Evolutionary conservation across 1,139 yeast species (phyloP).

Genomic region (Geotrichum citri-aurantii): DNA sequence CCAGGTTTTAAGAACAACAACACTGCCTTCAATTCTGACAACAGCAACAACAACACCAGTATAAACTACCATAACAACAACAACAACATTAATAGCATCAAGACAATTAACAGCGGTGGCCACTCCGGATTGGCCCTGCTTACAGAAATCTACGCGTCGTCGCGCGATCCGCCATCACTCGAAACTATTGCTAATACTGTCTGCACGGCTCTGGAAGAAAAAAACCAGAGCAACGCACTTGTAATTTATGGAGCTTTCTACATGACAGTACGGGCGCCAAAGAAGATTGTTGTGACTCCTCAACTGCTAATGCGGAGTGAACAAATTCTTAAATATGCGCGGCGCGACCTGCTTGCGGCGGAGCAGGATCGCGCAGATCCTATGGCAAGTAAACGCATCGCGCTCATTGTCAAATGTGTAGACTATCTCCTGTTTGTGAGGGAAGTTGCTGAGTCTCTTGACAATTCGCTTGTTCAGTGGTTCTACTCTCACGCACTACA

Average conservation of each 20-base stretch:
- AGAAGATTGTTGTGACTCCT: background rate
- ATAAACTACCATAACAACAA: background rate
- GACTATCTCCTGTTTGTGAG: constrained; percentile 26
- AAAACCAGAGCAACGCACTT: background rate
- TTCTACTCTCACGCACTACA: constrained; percentile 25
- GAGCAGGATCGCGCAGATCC: constrained; percentile 2
- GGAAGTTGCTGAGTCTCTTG: constrained; percentile 24
- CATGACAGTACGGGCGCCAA: constrained; percentile 2
- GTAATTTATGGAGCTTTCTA: constrained; percentile 13
- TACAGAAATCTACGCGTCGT: constrained; percentile 6
- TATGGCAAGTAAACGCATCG: constrained; percentile 7
- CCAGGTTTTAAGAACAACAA: background rate
- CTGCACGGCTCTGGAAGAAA: background rate
- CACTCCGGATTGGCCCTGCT: constrained; percentile 3
- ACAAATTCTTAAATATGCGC: constrained; percentile 6
- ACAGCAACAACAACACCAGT: background rate
- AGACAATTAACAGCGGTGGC: background rate
- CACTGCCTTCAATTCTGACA: too few species aligned
- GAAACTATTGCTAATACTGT: background rate
- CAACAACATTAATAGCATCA: background rate
- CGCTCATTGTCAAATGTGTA: constrained; percentile 25
- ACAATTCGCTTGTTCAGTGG: constrained; percentile 24
- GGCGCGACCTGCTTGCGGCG: constrained; percentile 12
- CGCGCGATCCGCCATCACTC: constrained; percentile 1
- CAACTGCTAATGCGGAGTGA: constrained; percentile 1